A percentile compares a stretch with the other conserved stretches of the same genome.
phyloP scores from a whole-genome alignment of 352 stramenopile species.

The Phytophthora sojae region DNA sequence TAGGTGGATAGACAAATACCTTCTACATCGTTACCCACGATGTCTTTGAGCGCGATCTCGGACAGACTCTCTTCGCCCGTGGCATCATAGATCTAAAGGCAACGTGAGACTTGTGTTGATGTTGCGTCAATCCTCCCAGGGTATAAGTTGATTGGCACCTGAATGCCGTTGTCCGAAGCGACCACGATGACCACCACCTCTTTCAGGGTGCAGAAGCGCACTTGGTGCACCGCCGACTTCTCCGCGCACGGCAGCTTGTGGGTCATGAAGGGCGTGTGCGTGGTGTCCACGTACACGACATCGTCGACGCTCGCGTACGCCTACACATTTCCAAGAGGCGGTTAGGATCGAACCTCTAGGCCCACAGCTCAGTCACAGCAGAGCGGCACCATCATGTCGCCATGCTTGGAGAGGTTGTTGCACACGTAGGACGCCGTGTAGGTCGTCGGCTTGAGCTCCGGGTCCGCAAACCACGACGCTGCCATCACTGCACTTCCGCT shows the following conservation, averaged over 20 bases:
- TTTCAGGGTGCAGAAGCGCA: constrained; percentile 63
- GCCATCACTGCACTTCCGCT: constrained; percentile 27
- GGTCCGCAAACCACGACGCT: constrained; percentile 56
- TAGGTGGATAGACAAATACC: constrained; percentile 25
- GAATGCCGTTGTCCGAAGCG: constrained; percentile 64
- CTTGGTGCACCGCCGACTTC: constrained; percentile 69
- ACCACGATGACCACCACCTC: constrained; percentile 62
- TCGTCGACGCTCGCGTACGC: constrained; percentile 59
- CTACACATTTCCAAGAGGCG: constrained; percentile 24
- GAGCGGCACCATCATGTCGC: constrained; percentile 47
- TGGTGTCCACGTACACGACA: constrained; percentile 52
- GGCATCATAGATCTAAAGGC: constrained; percentile 64
- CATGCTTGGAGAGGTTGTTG: constrained; percentile 62
- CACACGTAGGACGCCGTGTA: constrained; percentile 61
- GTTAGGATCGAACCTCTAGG: background rate
- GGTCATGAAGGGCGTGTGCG: constrained; percentile 47
- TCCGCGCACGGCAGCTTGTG: constrained; percentile 53
- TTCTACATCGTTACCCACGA: constrained; percentile 50
- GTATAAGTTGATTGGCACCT: constrained; percentile 13
- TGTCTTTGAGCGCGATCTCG: constrained; percentile 67
- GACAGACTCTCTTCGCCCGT: constrained; percentile 63
- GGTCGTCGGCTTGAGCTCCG: constrained; percentile 51
- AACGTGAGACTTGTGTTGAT: constrained; percentile 4
- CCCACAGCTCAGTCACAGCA: background rate
- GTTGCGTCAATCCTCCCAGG: background rate